Base-by-base conservation (phyloP, 2,329 filamentous ascomycete species). In the Fonsecaea monophora region DNA sequence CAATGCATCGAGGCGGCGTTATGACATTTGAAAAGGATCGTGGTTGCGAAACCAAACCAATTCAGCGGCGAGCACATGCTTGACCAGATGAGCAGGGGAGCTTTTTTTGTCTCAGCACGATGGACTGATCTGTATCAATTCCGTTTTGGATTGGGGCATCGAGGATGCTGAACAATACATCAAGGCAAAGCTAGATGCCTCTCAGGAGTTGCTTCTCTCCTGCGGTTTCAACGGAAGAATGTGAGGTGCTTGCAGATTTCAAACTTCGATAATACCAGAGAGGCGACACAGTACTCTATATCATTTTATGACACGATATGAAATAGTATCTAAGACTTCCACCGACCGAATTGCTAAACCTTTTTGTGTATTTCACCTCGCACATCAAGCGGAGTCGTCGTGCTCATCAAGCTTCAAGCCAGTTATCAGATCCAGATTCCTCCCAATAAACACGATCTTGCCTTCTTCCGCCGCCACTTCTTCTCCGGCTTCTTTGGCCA, bases 371-470 rank as follows among this genome's bases (percentile, higher is more conserved):
- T 50, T 9, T 25, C 7, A n/a, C 45, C 18, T 13, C 18, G 10
- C 9, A 12, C 2, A 50, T 50, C 21, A 50, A 50, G 9, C 8
- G 1, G 18, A 25, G 18, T 18, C 4, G 21, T 13, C 21, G 21
- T 50, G 18, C 21, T 25, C 21, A 30, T 21, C 45, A 50, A 50
- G 10, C 45, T 50, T 30, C 45, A 30, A 30, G 12, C 32, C 53
- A 38, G 18, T 66, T 70, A 73, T 74, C 70, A 54, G 65, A 60
- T 57, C 78, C 42, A 83, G 70, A 3, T 81, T 79, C 60, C 79
- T 69, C 15, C 82, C 82, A 70, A 84, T 84, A 34, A 84, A 72
- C 12, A 83, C 81, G 68, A 84, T 75, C 72, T 82, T 83, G 15
- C 76, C 75, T 21, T 73, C 70, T 8, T 13, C 32, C 13, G 12